Base-by-base conservation (phyloP, 495 filamentous ascomycete species). In the Penicillium alfredii region DNA sequence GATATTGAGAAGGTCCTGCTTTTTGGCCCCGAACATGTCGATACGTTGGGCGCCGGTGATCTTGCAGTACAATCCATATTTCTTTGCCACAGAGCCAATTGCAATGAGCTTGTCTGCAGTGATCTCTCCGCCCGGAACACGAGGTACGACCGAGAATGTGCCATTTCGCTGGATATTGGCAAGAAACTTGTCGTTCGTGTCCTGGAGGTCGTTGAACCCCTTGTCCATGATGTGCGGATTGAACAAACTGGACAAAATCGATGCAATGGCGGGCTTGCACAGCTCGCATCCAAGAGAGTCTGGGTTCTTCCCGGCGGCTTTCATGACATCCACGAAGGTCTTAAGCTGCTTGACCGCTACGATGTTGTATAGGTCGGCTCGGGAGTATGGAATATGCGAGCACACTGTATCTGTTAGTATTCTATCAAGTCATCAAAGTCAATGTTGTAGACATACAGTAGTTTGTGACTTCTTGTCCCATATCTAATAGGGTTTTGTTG, bases 21-120 rank as follows among this genome's bases (percentile, higher is more conserved):
- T 95, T 65, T 80, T 81, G 0, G 90, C 89, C 6, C 89, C 88
- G 46, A 94, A 95, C 85, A 95, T 82, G 55, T 97, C 90, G 52
- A 95, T 95, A 27, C 90, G 77, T 62, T 97, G 90, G 1, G 84
- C 90, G 34, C 90, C 90, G 0, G 90, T 97, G 51, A 97, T 94
- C 66, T 95, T 97, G 56, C 81, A 87, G 61, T 97, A 97, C 4
- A 97, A 67, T 32, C 76, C 72, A 42, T 88, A 95, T 53, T 92
- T 81, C 69, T 88, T 88, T 1, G 89, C 90, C 1, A 97, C 86
- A 21, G 79, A 77, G 2, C 87, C 90, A 29, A 97, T 89, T 19
- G 81, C 76, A 41, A 95, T 88, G 31, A 97, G 74, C 45, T 88
- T 92, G 13, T 94, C 87, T 0, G 90, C 77, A 0, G 88, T 94